Evolutionary conservation across 805 yeast genomes (phyloP).

Genomic region (Hanseniaspora pseudoguilliermondii): DNA sequence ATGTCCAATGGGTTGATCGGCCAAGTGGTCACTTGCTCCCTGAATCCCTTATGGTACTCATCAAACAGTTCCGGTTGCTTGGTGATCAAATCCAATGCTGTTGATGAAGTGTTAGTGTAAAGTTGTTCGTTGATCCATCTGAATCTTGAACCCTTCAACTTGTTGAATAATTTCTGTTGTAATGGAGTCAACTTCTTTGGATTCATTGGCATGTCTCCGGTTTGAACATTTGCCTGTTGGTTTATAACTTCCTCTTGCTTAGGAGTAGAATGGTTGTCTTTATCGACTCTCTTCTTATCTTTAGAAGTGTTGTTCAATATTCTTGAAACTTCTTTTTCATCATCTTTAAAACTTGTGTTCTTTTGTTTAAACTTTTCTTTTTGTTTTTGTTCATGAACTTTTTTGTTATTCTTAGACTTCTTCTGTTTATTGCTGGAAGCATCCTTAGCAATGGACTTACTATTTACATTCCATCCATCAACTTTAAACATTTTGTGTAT

Average conservation of each 20-base stretch:
- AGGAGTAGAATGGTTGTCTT: background rate
- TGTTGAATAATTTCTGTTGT: slow-evolving; percentile 91
- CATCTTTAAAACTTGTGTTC: background rate
- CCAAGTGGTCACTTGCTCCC: slow-evolving; percentile 92
- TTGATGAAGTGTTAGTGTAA: slow-evolving; percentile 72
- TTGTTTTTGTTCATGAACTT: slow-evolving; percentile 5
- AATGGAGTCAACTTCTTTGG: slow-evolving; percentile 54
- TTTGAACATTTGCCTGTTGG: background rate
- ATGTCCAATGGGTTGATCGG: slow-evolving; percentile 97
- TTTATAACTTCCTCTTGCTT: background rate
- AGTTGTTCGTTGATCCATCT: slow-evolving; percentile 97
- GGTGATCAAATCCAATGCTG: slow-evolving; percentile 58
- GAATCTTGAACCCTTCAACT: slow-evolving; percentile 86
- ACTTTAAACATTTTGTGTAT: slow-evolving; percentile 7
- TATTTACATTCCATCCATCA: slow-evolving; percentile 9
- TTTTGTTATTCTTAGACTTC: slow-evolving; percentile 8
- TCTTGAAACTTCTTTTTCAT: background rate
- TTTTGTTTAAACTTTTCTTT: background rate
- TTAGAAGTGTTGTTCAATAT: background rate
- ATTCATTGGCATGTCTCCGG: background rate
- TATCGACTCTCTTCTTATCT: background rate
- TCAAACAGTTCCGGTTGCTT: slow-evolving; percentile 82
- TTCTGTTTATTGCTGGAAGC: slow-evolving; percentile 4
- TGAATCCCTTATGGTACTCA: slow-evolving; percentile 90
- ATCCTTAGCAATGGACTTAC: slow-evolving; percentile 9